These are phyloP conservation scores for Cornus florida DNA, from an alignment of 148 eudicot genomes.

Conservation along the genomic window DNA sequence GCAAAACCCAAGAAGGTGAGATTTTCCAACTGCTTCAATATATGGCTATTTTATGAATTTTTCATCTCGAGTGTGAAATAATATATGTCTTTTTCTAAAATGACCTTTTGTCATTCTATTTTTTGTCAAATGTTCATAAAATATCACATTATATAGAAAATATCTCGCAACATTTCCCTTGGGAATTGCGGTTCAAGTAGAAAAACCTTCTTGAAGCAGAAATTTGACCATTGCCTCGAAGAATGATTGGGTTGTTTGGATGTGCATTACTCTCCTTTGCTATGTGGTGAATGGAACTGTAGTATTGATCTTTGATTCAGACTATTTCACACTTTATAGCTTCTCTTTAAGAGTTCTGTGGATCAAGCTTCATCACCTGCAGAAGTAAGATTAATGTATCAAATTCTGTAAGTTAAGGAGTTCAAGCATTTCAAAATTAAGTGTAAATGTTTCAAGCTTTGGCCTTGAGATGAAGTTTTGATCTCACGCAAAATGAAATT, in stretches of 20 bases:
- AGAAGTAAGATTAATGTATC: not conserved
- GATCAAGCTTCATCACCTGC: not conserved
- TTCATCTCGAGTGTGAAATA: not conserved
- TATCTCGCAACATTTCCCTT: not conserved
- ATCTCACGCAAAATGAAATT: not conserved
- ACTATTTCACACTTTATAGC: not conserved
- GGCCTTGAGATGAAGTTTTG: not conserved
- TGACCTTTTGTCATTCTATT: not conserved
- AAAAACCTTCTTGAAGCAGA: not conserved
- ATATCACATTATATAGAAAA: not conserved
- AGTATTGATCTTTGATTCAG: not conserved
- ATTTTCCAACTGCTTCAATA: not conserved
- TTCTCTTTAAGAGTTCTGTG: not conserved
- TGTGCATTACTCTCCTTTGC: not conserved
- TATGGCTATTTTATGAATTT: not conserved
- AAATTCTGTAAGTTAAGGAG: not conserved
- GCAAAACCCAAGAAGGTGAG: constrained; percentile 81
- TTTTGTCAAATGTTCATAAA: not conserved
- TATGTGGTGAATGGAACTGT: not conserved
- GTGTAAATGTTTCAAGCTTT: not conserved
- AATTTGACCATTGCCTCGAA: not conserved
- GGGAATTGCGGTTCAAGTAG: not conserved
- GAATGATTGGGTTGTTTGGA: not conserved
- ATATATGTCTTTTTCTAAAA: not conserved
- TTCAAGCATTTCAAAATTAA: not conserved